Conservation (phyloP, 306 rosid genomes). For the Canavalia gladiata region DNA sequence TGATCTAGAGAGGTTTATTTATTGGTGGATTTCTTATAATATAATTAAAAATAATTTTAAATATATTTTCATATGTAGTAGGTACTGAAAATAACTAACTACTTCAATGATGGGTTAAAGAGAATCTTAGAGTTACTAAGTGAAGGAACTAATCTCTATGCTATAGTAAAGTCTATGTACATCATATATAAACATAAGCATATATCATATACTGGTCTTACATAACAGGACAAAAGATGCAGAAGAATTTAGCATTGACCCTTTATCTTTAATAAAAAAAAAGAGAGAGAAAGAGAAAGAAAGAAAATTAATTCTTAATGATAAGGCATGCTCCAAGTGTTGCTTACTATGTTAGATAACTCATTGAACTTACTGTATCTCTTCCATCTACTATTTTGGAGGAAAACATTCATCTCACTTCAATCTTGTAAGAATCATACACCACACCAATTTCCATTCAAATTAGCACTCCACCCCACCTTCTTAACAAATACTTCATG, state of each 20-base stretch:
- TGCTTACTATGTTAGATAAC: constrained; percentile 54
- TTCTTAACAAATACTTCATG: too few relatives aligned
- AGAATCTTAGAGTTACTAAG: background rate
- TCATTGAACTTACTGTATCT: too few relatives aligned
- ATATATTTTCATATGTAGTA: background rate
- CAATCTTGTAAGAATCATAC: too few relatives aligned
- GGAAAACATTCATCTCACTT: too few relatives aligned
- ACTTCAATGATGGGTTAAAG: background rate
- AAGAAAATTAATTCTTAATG: background rate
- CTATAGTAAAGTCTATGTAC: background rate
- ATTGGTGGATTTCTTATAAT: background rate
- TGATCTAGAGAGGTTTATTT: constrained; percentile 16
- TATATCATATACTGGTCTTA: constrained; percentile 11
- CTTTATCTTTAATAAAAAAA: background rate
- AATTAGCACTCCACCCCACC: too few relatives aligned
- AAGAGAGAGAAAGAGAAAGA: background rate
- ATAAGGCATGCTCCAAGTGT: constrained; percentile 9
- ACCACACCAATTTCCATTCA: too few relatives aligned
- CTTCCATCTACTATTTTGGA: too few relatives aligned
- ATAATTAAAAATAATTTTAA: background rate
- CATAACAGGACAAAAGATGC: background rate
- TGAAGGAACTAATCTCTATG: background rate
- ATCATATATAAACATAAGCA: background rate
- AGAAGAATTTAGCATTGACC: background rate
- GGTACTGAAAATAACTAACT: constrained; percentile 6